phyloP scores from a whole-genome alignment of 2,329 filamentous ascomycete species.

The Colletotrichum truncatum region DNA sequence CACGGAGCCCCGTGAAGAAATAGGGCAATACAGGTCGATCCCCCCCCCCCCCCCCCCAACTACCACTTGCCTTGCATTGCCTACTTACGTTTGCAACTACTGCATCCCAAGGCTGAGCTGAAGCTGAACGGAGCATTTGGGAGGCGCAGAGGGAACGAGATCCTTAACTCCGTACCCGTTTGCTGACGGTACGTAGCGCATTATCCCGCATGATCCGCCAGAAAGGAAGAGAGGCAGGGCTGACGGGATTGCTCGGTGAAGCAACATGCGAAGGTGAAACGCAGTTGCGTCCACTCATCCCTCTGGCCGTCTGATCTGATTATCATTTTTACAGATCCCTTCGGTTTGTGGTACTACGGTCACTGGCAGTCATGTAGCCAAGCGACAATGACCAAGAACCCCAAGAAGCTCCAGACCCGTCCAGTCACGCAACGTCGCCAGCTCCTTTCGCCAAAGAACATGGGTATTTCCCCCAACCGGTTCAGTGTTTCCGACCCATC shows the following conservation, averaged over 20 bases:
- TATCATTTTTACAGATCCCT: background rate
- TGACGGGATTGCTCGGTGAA: background rate
- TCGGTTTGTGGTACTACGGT: background rate
- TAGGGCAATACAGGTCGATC: too few species aligned
- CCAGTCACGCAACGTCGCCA: background rate
- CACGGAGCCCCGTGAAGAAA: too few species aligned
- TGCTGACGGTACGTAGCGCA: too few species aligned
- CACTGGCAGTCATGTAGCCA: constrained; percentile 5
- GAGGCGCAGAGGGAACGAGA: too few species aligned
- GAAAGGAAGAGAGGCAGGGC: too few species aligned
- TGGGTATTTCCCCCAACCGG: background rate
- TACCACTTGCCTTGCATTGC: too few species aligned
- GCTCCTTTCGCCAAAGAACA: background rate
- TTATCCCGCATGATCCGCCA: too few species aligned
- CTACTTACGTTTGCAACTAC: too few species aligned
- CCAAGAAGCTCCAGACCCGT: background rate
- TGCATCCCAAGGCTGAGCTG: too few species aligned
- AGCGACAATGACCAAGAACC: background rate
- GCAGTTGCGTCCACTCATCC: background rate
- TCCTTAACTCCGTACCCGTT: too few species aligned
- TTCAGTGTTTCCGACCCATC: background rate
- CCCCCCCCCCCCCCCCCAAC: too few species aligned
- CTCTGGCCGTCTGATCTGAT: background rate
- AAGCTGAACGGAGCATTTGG: too few species aligned
- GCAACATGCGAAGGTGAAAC: background rate